Evolutionary conservation across 1,284 basidiomycete genomes (phyloP).

Genomic region (Schizophyllum commune): DNA sequence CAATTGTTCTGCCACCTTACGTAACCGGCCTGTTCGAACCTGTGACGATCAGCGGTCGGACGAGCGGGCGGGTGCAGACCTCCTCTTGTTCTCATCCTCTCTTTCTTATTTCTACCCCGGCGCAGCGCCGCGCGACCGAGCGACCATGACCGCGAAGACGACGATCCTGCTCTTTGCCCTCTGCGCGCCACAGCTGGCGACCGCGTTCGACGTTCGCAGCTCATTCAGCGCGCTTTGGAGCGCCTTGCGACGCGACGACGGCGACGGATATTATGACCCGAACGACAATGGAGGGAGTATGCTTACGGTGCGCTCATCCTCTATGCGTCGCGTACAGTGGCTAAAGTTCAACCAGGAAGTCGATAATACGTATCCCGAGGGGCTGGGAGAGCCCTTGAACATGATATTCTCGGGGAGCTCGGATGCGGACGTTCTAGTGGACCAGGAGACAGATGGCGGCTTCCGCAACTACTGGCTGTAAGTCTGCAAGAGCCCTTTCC

Average conservation of each 20-base stretch:
- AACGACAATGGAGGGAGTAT: slow-evolving; percentile 29
- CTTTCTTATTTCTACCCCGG: background rate
- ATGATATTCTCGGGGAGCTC: slow-evolving; percentile 80
- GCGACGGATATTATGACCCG: slow-evolving; percentile 32
- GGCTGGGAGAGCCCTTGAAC: slow-evolving; percentile 88
- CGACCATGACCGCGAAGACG: background rate
- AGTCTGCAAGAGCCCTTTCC: slow-evolving; percentile 13
- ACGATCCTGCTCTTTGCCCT: background rate
- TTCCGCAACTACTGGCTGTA: slow-evolving; percentile 66
- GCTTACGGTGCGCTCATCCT: slow-evolving; percentile 28
- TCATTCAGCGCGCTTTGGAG: background rate
- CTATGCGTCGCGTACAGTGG: background rate
- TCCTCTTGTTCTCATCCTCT: background rate
- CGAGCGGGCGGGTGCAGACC: background rate
- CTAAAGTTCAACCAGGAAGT: slow-evolving; percentile 27
- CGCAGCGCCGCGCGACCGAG: background rate
- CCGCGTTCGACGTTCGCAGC: background rate
- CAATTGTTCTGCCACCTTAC: background rate
- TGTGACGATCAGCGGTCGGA: background rate
- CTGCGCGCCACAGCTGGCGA: background rate
- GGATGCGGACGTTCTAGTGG: slow-evolving; percentile 63
- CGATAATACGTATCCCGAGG: slow-evolving; percentile 57
- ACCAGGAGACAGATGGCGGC: slow-evolving; percentile 59
- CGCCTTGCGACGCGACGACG: background rate
- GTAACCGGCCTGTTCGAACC: background rate